Evolutionary conservation across 129 eudicot species (phyloP), one percentile per base, ranked within the genome.

Genomic region (Heracleum sosnowskyi): DNA sequence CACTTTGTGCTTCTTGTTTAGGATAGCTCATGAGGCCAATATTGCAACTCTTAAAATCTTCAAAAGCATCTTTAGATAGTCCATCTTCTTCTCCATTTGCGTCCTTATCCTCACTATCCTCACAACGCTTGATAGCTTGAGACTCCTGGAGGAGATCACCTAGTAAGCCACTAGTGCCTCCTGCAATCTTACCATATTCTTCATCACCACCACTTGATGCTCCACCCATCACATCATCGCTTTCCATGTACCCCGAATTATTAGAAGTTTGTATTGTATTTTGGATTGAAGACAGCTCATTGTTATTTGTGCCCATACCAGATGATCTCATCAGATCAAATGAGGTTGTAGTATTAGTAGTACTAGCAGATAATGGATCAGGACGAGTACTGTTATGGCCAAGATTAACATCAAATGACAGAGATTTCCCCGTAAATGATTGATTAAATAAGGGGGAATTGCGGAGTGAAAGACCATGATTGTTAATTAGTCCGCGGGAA

Each of bases 271-370:
- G 85, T 20, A 66, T 2, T 13, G 72, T 24, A 69, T 34, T 36
- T 72, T 87, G 96, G 88, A 87, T 88, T 81, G 97, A 88, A 91
- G 95, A 89, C 77, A 89, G 87, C 80, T 84, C 98, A 1, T 69
- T 74, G 39, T 77, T 79, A 13, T 55, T 69, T 15, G 34, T 66
- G 62, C 68, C 49, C 44, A 46, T 44, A 26, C 20, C 60, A 63
- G 81, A 79, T 37, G 70, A 39, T 37, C 76, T 73, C 46, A 45
- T 40, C 47, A 24, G 31, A n/a, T 71, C 37, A 33, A 10, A 28
- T 17, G 39, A n/a, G 57, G 36, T 16, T 26, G 39, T 73, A 16
- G 77, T 29, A 44, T 36, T 69, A 36, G 74, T 66, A 31, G 39
- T 31, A 66, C 18, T 66, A 31, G 24, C 72, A 66, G 72, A 31